A percentile compares a stretch with the other conserved stretches of the same genome.
These are phyloP conservation scores for Quillaja saponaria DNA, from an alignment of 306 rosid species.

Conservation along the genomic window DNA sequence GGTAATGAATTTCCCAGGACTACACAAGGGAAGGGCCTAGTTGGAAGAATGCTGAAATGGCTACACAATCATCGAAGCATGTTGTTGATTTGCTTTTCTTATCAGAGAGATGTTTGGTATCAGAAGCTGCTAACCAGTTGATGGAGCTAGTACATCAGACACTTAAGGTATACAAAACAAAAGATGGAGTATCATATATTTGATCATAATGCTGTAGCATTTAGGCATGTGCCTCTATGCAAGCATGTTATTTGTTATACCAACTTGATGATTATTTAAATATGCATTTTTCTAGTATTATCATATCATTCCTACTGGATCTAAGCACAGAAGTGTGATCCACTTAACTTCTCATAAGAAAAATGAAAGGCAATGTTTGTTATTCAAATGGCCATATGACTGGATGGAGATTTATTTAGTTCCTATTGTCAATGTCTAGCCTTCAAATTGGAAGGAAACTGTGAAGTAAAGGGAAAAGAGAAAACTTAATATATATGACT, in stretches of 20 bases:
- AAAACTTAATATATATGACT: too few relatives aligned
- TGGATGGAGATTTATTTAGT: too few relatives aligned
- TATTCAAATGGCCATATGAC: too few relatives aligned
- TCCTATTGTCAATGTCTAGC: background rate
- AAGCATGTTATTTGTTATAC: slow-evolving; percentile 25
- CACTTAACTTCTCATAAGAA: slow-evolving; percentile 4
- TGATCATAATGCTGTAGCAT: background rate
- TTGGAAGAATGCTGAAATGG: slow-evolving; percentile 45
- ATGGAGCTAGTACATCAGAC: slow-evolving; percentile 90
- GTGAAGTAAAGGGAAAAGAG: background rate
- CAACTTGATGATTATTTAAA: background rate
- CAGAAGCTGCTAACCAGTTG: slow-evolving; percentile 75
- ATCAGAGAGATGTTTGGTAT: slow-evolving; percentile 80
- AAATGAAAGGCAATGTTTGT: slow-evolving; percentile 5
- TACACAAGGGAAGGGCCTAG: slow-evolving; percentile 47
- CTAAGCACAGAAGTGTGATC: slow-evolving; percentile 8
- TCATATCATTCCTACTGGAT: slow-evolving; percentile 13
- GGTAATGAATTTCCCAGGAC: slow-evolving; percentile 49
- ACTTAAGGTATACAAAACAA: slow-evolving; percentile 54
- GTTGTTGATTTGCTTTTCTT: slow-evolving; percentile 73
- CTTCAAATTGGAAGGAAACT: slow-evolving; percentile 1
- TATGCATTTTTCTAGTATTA: slow-evolving; percentile 11
- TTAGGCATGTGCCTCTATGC: slow-evolving; percentile 11
- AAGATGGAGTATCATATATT: slow-evolving; percentile 8
- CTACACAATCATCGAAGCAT: slow-evolving; percentile 48